A percentile compares a stretch with the other conserved stretches of the same genome.
These are phyloP conservation scores for Emergomyces orientalis DNA, from an alignment of 2,329 filamentous ascomycete species.

Conservation along the genomic window DNA sequence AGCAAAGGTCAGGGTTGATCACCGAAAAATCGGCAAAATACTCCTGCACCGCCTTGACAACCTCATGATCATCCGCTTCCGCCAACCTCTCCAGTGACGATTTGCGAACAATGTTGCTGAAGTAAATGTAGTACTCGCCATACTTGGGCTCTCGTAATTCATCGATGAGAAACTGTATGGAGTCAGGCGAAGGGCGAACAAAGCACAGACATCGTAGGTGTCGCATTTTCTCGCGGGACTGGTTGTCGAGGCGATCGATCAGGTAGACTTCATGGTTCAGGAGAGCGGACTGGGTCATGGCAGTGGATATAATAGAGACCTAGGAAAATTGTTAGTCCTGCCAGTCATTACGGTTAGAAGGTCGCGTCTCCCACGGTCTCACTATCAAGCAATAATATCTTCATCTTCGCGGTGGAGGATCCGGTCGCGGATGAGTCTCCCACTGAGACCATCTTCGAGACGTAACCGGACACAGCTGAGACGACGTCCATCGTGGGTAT, in stretches of 20 bases:
- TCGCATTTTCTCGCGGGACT: conserved; percentile 89
- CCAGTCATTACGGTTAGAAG: conserved; percentile 7
- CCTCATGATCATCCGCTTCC: conserved; percentile 94
- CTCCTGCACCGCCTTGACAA: conserved; percentile 88
- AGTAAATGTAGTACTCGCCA: conserved; percentile 93
- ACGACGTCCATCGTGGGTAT: conserved; percentile 73
- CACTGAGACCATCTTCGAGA: conserved; percentile 87
- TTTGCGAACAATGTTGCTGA: conserved; percentile 96
- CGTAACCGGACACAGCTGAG: conserved; percentile 85
- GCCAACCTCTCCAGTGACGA: conserved; percentile 87
- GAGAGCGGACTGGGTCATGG: conserved; percentile 87
- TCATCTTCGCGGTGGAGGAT: conserved; percentile 82
- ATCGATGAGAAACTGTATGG: conserved; percentile 87
- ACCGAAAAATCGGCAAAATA: conserved; percentile 95
- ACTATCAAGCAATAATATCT: conserved; percentile 85
- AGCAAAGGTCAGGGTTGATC: conserved; percentile 88
- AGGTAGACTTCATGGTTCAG: conserved; percentile 97
- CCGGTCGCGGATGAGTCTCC: conserved; percentile 59
- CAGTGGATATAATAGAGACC: conserved; percentile 86
- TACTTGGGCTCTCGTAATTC: conserved; percentile 95
- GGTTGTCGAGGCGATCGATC: conserved; percentile 88
- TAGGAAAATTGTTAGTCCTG: conserved; percentile 27
- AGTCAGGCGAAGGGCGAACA: conserved; percentile 81
- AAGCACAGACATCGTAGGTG: conserved; percentile 91
- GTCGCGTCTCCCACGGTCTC: conserved; percentile 62